These are phyloP conservation scores for Trichocladium uniseriatum DNA, from an alignment of 495 filamentous ascomycete genomes.

Conservation along the genomic window DNA sequence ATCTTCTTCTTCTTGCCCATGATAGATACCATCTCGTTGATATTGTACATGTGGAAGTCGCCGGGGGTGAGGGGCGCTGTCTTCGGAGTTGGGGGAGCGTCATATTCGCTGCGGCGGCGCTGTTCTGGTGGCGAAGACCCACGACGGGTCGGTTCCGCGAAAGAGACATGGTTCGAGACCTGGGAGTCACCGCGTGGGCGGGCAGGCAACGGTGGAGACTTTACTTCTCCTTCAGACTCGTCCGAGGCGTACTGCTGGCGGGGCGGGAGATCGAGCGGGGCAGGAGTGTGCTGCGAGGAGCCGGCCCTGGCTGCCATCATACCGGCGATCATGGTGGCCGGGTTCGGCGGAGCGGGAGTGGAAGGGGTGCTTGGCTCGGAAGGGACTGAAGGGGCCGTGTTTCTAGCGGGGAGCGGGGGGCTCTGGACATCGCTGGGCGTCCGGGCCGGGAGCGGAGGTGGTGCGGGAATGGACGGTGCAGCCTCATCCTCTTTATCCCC, in stretches of 20 bases:
- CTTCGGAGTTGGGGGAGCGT: constrained; percentile 20
- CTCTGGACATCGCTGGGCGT: constrained; percentile 23
- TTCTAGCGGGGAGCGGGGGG: constrained; percentile 29
- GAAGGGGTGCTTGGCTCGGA: constrained; percentile 22
- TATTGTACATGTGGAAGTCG: constrained; percentile 86
- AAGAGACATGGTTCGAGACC: constrained; percentile 27
- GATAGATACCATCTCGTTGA: constrained; percentile 90
- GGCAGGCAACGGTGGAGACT: constrained; percentile 50
- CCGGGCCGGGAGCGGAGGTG: constrained; percentile 26
- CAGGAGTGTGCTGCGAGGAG: constrained; percentile 16
- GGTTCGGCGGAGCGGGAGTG: constrained; percentile 41
- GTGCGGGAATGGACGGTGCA: constrained; percentile 18
- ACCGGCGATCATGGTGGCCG: constrained; percentile 61
- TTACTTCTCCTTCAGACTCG: constrained; percentile 26
- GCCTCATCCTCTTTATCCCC: constrained; percentile 19
- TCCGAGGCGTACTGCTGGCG: constrained; percentile 19
- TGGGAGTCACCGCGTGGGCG: constrained; percentile 57
- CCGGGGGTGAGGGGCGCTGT: constrained; percentile 49
- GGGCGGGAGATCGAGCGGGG: constrained; percentile 17
- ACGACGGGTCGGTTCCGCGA: constrained; percentile 41
- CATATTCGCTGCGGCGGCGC: constrained; percentile 14
- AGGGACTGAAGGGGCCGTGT: constrained; percentile 8
- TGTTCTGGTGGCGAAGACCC: constrained; percentile 25
- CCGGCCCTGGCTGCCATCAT: constrained; percentile 51
- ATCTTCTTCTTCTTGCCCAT: constrained; percentile 97